Base-by-base conservation (phyloP, 495 filamentous ascomycete genomes). In the Tuber aestivum region DNA sequence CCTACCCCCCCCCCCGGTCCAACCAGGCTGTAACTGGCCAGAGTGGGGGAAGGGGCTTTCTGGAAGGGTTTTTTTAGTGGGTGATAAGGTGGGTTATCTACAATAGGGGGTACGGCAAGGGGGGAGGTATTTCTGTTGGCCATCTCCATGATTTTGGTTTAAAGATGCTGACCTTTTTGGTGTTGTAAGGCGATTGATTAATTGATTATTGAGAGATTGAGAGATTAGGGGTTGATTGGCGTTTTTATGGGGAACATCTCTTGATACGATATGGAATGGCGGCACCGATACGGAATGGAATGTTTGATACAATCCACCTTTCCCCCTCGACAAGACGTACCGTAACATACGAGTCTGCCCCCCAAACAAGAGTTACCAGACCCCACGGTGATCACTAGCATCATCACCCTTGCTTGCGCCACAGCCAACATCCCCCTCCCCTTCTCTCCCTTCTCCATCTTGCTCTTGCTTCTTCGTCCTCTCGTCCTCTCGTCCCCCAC, bases 91-190 rank as follows among this genome's bases (percentile, higher is more conserved):
- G 12, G 21, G 48, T n/a, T 50, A 50, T 50, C 48, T n/a, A n/a
- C 21, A 50, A 61, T 61, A 14, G 50, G 50, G 50, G n/a, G 50
- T 10, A 56, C 23, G 45, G 10, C n/a, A n/a, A 23, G 23, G 48
- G 48, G 10, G 48, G 48, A 56, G n/a, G n/a, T n/a, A 32, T 65
- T 32, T 65, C 56, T 65, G 56, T 65, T 65, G 56, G 56, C 32
- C 56, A 65, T 65, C 56, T 65, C 27, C n/a, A 27, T 65, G 56
- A 65, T 65, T 65, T 65, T 65, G 27, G 56, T 65, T 65, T 65
- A n/a, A n/a, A n/a, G n/a, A n/a, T n/a, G n/a, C n/a, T n/a, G n/a
- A n/a, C n/a, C n/a, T n/a, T n/a, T n/a, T n/a, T n/a, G n/a, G n/a
- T n/a, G n/a, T n/a, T n/a, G 56, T 44, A 44, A 44, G 42, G 42